phyloP scores from a whole-genome alignment of 2,329 filamentous ascomycete species.

The Neurospora sp. region DNA sequence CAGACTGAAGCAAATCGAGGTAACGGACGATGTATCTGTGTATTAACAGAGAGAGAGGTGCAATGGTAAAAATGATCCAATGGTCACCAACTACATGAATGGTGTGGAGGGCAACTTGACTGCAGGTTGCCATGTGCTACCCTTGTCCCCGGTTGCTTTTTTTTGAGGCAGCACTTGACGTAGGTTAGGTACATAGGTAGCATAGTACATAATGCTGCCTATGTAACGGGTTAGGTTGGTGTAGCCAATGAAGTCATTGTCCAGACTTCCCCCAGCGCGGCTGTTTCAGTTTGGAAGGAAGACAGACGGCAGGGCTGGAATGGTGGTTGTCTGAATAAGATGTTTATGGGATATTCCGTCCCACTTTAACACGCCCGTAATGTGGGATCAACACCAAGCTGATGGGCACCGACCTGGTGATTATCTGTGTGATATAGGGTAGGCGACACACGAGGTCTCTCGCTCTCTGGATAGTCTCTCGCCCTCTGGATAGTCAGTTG shows the following conservation, averaged over 20 bases:
- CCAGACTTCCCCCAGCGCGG: not conserved
- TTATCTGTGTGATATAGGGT: not conserved
- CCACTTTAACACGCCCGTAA: not conserved
- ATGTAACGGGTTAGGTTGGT: not conserved
- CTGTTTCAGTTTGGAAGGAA: not conserved
- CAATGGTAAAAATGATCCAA: not conserved
- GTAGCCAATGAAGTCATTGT: not conserved
- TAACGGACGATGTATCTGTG: not conserved
- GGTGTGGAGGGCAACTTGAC: not conserved
- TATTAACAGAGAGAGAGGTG: not conserved
- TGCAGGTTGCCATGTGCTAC: not conserved
- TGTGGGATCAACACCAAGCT: not conserved
- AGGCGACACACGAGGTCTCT: not conserved
- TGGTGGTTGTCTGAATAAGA: not conserved
- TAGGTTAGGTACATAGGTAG: not conserved
- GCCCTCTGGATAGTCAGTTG: not conserved
- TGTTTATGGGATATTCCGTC: not conserved
- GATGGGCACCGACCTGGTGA: not conserved
- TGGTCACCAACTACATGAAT: not conserved
- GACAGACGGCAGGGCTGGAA: not conserved
- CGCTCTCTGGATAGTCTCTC: not conserved
- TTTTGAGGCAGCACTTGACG: not conserved
- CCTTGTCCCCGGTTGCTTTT: not conserved
- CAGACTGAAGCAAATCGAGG: not conserved
- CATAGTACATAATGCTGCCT: not conserved